Evolutionary conservation across 1,284 basidiomycete species (phyloP).

Genomic region (Volvariella volvacea): DNA sequence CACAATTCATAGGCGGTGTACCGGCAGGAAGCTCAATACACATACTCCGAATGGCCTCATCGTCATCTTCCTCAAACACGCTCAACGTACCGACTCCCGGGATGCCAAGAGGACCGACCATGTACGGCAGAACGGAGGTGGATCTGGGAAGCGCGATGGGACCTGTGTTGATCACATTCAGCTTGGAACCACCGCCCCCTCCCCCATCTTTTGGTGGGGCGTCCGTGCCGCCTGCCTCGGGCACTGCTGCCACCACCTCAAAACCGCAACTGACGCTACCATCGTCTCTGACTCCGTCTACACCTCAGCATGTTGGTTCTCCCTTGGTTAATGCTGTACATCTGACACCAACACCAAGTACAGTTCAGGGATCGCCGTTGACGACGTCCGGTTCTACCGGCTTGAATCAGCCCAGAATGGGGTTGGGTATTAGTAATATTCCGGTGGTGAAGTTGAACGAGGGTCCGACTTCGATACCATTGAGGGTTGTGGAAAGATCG

Average conservation of each 20-base stretch:
- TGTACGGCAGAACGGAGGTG: slow-evolving; percentile 53
- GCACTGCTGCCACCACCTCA: background rate
- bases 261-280: background rate
- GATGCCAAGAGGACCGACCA: slow-evolving; percentile 34
- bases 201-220: too few relatives aligned
- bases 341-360: too few relatives aligned
- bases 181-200: slow-evolving; percentile 45
- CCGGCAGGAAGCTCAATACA: slow-evolving; percentile 9
- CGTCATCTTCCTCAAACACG: background rate
- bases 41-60: slow-evolving; percentile 23
- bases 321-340: too few relatives aligned
- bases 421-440: too few relatives aligned
- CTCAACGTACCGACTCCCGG: background rate
- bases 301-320: too few relatives aligned
- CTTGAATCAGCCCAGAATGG: too few relatives aligned
- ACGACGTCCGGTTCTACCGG: too few relatives aligned
- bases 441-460: too few relatives aligned
- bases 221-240: slow-evolving; percentile 14
- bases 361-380: too few relatives aligned
- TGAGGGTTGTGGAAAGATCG: too few relatives aligned
- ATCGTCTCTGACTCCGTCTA: background rate
- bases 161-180: slow-evolving; percentile 63
- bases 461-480: too few relatives aligned
- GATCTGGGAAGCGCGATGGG: slow-evolving; percentile 48
- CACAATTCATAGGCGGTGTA: slow-evolving; percentile 4